Evolutionary conservation across 805 yeast genomes (phyloP), one percentile per base, ranked within the genome.

Genomic region (Sugiyamaella mastotermitis): DNA sequence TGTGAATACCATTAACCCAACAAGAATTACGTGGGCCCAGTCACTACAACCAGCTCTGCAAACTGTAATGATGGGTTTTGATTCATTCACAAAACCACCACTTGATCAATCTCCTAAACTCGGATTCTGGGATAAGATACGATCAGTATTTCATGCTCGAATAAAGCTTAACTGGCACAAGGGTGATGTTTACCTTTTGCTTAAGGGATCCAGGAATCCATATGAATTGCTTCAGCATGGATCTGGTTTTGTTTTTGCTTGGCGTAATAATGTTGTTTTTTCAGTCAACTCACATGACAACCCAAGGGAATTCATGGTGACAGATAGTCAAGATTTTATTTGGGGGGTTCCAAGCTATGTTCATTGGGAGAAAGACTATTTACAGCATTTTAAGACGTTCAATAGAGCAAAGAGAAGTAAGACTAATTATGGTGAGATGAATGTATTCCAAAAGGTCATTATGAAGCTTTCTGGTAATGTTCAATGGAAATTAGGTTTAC

Each of bases 81-180:
- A 87, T 50, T 78, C 80, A 31, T 84, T 88, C 54, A 78, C 94
- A 1, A 88, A 90, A 56, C 94, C 95, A 0, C 95, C 94, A 0
- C 62, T 83, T 11, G 97, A 88, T 56, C 88, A 88, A 0, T 84
- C 95, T 1, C 72, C 76, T 3, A 82, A 81, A 49, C 62, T 86
- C 10, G 97, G 97, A 0, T 79, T 87, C 49, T 88, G 97, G 97
- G 97, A 88, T 59, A 90, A 87, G 56, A 60, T 86, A 19, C 64
- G 95, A 35, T 69, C 78, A 20, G 67, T 81, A 11, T 63, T 86
- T 49, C 97, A 88, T 62, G 94, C 95, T 0, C 71, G 74, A 14
- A 60, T 80, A 37, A 59, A 57, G 2, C 66, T 86, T 39, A 53
- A 61, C 11, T 72, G 83, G 69, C 60, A 60, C 2, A 58, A 72